Evolutionary conservation across 768 basidiomycete genomes (phyloP).

Genomic region (Collybiopsis confluens): DNA sequence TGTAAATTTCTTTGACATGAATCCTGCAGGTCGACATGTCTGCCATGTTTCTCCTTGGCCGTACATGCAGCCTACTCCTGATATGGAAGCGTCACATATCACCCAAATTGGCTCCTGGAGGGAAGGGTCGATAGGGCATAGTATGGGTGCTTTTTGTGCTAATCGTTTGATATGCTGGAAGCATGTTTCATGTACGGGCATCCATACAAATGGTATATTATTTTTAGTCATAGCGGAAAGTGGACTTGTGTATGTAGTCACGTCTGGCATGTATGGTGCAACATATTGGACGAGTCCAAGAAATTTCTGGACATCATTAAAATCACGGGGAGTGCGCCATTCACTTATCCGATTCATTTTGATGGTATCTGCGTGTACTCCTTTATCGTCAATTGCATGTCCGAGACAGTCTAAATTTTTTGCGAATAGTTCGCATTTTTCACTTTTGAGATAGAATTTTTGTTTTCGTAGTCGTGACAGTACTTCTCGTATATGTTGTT

Average conservation of each 20-base stretch:
- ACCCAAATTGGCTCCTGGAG: slow-evolving; percentile 1
- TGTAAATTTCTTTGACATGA: slow-evolving; percentile 25
- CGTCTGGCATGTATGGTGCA: slow-evolving; percentile 22
- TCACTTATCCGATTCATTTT: slow-evolving; percentile 17
- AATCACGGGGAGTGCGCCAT: slow-evolving; percentile 4
- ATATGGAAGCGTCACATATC: not conserved
- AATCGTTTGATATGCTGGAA: slow-evolving; percentile 2
- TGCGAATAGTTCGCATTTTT: slow-evolving; percentile 22
- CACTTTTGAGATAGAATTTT: slow-evolving; percentile 19
- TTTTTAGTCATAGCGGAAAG: slow-evolving; percentile 17
- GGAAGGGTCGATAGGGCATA: not conserved
- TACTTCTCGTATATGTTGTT: slow-evolving; percentile 19
- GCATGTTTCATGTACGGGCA: slow-evolving; percentile 11
- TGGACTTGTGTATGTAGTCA: slow-evolving; percentile 18
- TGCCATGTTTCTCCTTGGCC: slow-evolving; percentile 23
- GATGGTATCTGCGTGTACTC: slow-evolving; percentile 23
- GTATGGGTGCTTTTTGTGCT: not conserved
- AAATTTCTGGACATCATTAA: slow-evolving; percentile 22
- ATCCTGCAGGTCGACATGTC: slow-evolving; percentile 19
- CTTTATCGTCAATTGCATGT: slow-evolving; percentile 25
- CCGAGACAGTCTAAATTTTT: slow-evolving; percentile 23
- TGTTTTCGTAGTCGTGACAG: slow-evolving; percentile 18
- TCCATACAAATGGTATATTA: slow-evolving; percentile 19
- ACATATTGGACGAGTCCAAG: slow-evolving; percentile 26
- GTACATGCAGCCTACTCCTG: slow-evolving; percentile 7